Base-by-base conservation (phyloP, 352 stramenopile species). In the Aphanomyces euteiches region DNA sequence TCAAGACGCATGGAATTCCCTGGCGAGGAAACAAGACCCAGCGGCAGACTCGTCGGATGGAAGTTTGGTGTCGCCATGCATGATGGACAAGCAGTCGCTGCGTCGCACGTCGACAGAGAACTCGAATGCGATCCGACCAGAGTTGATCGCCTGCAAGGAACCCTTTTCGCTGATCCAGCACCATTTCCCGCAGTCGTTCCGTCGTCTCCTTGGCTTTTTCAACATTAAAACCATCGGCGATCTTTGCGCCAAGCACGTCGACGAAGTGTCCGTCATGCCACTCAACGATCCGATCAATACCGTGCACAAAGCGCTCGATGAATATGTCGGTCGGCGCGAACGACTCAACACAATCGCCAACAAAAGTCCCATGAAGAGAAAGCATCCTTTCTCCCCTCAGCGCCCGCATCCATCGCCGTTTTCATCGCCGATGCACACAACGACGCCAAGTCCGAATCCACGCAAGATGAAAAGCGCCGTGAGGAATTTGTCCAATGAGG, bases 141-240 rank as follows among this genome's bases (percentile, higher is more conserved):
- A 81, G 7, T 73, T 93, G 0, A 70, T 78, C 21, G 64, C 59
- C 43, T 88, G 75, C 50, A 78, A 71, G 3, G 82, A 90, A 68
- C 64, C 73, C 13, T 85, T 92, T 47, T 67, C 79, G 12, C 70
- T 61, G 8, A 58, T 91, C 2, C 81, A 85, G 60, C 66, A 72
- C 5, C 75, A 88, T 67, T 83, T 93, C 21, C 79, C 85, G 0
- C 72, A 85, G 28, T 73, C 64, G 5, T 88, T 91, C 56, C 74
- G 81, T 17, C 77, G 72, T 21, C 78, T 92, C 47, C 82, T 86
- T 38, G 77, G 76, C 19, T 87, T 86, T 10, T 83, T 85, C 75
- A 87, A 89, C 58, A 79, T 93, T 58, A 79, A 83, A 40, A 91
- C 84, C 0, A 78, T 93, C 37, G 82, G 85, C 28, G 80, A 93